Base-by-base conservation (phyloP, 1,284 basidiomycete species). In the Ganoderma meredithae region DNA sequence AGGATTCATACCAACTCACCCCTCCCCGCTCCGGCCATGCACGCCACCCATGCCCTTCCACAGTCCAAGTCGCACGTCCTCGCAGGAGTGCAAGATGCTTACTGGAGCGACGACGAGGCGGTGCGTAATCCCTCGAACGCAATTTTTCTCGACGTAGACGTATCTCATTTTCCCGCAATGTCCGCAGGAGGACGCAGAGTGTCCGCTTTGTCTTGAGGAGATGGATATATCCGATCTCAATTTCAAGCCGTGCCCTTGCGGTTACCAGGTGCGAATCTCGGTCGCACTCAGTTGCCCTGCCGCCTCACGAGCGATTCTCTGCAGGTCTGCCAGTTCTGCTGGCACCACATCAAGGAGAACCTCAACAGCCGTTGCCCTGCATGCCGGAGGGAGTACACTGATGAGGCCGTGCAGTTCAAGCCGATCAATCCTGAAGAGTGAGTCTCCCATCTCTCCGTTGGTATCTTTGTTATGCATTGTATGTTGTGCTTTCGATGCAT, bases 141-240 rank as follows among this genome's bases (percentile, higher is more conserved):
- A n/a, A 31, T 31, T 40, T 53, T 17, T 33, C 3, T 65, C 49
- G 74, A 67, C 66, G 68, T 56, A 44, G 36, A 13, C 10, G 36
- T 25, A 41, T 47, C 47, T 68, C 49, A 68, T 12, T 13, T 3
- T 19, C 31, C 7, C 15, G 27, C 9, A n/a, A 33, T 36, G 15
- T 2, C 17, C 72, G 1, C 72, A 98, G 96, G 98, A 99, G 81
- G 96, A 98, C 77, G 94, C 95, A 75, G 97, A 99, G 77, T 99
- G 98, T 82, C 96, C 98, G 60, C 90, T 99, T 71, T 99, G 98
- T 83, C 90, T 99, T 67, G 98, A 99, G 79, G 97, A 98, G 83
- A 96, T 99, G 90, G 98, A 99, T 82, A 90, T 99, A 72, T 97
- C 96, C 53, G 98, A 99, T 86, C 90, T 98, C 79, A 98, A 98